Evolutionary conservation across 2,329 filamentous ascomycete genomes (phyloP).

Genomic region (Colletotrichum costaricense): DNA sequence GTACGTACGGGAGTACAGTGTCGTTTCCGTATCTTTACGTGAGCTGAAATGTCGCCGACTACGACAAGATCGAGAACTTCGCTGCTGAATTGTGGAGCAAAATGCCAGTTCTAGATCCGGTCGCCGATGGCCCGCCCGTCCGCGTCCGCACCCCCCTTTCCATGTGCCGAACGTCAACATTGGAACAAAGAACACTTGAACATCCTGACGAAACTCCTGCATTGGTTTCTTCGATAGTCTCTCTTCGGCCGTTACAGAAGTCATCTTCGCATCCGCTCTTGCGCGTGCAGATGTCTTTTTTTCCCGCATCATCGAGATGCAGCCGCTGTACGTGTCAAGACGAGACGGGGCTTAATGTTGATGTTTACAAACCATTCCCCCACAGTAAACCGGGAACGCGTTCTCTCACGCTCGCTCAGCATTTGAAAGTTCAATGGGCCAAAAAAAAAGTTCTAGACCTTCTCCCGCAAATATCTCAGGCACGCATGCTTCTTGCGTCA

Average conservation of each 20-base stretch:
- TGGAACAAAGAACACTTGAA: neutral
- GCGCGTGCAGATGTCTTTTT: neutral
- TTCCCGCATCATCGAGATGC: neutral
- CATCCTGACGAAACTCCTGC: neutral
- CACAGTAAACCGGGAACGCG: neutral
- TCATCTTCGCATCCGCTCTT: neutral
- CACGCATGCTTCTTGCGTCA: conserved; percentile 25
- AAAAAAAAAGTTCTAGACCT: conserved; percentile 10
- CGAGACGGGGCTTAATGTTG: neutral
- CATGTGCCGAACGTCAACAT: conserved; percentile 8
- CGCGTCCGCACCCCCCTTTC: neutral
- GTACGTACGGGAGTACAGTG: neutral
- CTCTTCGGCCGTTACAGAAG: neutral
- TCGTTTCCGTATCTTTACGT: neutral
- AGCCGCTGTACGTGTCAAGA: neutral
- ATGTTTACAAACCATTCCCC: neutral
- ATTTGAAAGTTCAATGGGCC: neutral
- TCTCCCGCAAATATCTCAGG: conserved; percentile 4
- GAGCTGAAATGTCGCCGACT: neutral
- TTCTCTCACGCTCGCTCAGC: neutral
- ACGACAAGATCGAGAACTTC: conserved; percentile 6
- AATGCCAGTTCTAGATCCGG: conserved; percentile 13
- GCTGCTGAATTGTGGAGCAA: conserved; percentile 16
- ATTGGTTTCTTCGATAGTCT: conserved; percentile 13
- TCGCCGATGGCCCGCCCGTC: neutral